Percentiles rank a stretch among this genome's conserved stretches.
Conservation (phyloP, 2,329 filamentous ascomycete genomes). For the Aspergillus cejpii region DNA sequence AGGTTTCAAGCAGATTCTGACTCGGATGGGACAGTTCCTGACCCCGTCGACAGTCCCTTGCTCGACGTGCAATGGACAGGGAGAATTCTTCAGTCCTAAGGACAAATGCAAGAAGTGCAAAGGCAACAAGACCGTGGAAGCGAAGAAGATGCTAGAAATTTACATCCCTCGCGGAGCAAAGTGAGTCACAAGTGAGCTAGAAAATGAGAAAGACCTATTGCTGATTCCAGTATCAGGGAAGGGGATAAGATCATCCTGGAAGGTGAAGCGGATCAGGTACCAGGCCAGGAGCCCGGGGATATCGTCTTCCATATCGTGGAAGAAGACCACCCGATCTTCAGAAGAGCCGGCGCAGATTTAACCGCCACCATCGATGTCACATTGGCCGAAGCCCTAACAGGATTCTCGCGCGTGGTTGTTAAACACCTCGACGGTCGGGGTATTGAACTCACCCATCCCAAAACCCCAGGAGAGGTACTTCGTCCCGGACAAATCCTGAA, state of each 20-base stretch:
- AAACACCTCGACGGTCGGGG: constrained; percentile 91
- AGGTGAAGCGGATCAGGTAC: constrained; percentile 88
- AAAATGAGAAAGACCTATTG: not conserved
- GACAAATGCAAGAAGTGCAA: constrained; percentile 99
- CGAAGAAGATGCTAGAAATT: constrained; percentile 91
- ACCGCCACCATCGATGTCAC: constrained; percentile 74
- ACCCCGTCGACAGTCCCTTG: constrained; percentile 74
- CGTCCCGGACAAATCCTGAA: constrained; percentile 79
- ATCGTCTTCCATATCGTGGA: constrained; percentile 86
- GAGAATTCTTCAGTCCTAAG: constrained; percentile 86
- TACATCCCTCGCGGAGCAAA: constrained; percentile 85
- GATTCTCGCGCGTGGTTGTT: constrained; percentile 83
- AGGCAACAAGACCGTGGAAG: constrained; percentile 75
- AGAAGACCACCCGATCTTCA: constrained; percentile 72
- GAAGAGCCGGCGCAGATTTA: constrained; percentile 75
- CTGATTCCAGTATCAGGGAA: constrained; percentile 42
- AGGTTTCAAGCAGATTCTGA: constrained; percentile 67
- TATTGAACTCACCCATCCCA: constrained; percentile 70
- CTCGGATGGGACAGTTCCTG: constrained; percentile 78
- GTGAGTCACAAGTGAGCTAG: constrained; percentile 31
- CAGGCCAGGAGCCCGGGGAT: constrained; percentile 82
- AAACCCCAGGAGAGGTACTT: constrained; percentile 71
- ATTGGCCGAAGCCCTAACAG: constrained; percentile 74
- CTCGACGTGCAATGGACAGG: constrained; percentile 76
- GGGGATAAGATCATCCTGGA: constrained; percentile 85